A percentile compares a stretch with the other conserved stretches of the same genome.
phyloP scores from a whole-genome alignment of 352 stramenopile species.

The Globisporangium uncinulatum region DNA sequence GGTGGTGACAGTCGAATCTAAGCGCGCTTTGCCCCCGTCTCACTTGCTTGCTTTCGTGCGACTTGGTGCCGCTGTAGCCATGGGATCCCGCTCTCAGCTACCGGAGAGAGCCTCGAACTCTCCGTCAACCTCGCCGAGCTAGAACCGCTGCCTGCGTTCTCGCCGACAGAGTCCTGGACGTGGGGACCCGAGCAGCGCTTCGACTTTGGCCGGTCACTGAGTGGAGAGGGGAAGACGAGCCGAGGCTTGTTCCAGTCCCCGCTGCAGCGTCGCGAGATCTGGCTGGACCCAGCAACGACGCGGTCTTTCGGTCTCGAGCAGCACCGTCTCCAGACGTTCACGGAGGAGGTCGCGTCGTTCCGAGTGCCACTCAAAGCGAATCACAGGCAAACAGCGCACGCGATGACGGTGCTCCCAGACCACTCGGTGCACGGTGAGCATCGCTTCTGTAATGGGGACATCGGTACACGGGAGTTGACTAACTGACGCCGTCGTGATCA shows the following conservation, averaged over 20 bases:
- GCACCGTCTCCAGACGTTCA: conserved; percentile 52
- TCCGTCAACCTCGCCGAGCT: conserved; percentile 37
- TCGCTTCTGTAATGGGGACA: neutral
- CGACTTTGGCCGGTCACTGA: conserved; percentile 10
- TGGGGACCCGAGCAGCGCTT: conserved; percentile 14
- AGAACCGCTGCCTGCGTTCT: conserved; percentile 30
- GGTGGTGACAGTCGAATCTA: neutral
- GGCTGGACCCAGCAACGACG: conserved; percentile 56
- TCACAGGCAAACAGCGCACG: conserved; percentile 45
- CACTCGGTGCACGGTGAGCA: conserved; percentile 54
- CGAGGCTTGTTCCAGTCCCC: conserved; percentile 23
- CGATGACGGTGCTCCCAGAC: conserved; percentile 47
- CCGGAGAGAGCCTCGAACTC: conserved; percentile 26
- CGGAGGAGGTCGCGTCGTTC: conserved; percentile 63
- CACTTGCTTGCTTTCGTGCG: too few relatives aligned
- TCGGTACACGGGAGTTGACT: too few relatives aligned
- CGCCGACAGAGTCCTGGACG: conserved; percentile 24
- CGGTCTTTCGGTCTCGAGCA: conserved; percentile 47
- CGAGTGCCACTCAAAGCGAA: conserved; percentile 51
- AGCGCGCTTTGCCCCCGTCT: neutral
- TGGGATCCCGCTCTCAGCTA: conserved; percentile 46
- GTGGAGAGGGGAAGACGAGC: conserved; percentile 12
- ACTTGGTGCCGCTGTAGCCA: conserved; percentile 24
- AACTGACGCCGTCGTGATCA: neutral
- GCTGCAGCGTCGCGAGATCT: conserved; percentile 46